These are phyloP conservation scores for Strigomonas galati DNA, from an alignment of 208 protist genomes.

Conservation along the genomic window DNA sequence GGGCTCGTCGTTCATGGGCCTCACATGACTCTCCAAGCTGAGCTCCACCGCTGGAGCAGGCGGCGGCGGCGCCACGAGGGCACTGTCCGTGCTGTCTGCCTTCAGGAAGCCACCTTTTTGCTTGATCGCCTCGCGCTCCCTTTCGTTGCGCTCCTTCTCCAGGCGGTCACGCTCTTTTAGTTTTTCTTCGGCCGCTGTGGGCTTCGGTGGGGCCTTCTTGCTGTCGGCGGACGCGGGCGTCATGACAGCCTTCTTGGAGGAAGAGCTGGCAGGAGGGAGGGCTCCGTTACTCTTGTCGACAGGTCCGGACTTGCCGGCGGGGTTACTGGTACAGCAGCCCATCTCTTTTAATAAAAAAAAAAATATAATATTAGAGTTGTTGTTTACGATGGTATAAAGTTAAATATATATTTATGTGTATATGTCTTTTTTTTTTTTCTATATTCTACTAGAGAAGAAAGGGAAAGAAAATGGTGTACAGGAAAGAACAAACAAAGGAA, in stretches of 20 bases:
- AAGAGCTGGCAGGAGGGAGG: not conserved
- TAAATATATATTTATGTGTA: slow-evolving; percentile 1
- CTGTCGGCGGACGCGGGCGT: slow-evolving; percentile 1
- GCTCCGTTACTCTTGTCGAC: slow-evolving; percentile 2
- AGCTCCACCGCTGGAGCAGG: too few relatives aligned
- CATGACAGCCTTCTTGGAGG: slow-evolving; percentile 7
- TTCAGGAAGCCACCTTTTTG: too few relatives aligned
- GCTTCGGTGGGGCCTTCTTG: slow-evolving; percentile 1
- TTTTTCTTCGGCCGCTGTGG: not conserved
- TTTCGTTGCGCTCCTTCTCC: not conserved
- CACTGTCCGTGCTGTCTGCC: too few relatives aligned
- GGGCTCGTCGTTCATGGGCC: too few relatives aligned
- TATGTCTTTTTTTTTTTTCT: slow-evolving; percentile 13
- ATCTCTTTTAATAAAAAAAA: slow-evolving; percentile 15
- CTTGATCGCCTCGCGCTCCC: not conserved
- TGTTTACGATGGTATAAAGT: not conserved
- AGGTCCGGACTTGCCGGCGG: not conserved
- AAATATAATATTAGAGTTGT: slow-evolving; percentile 3
- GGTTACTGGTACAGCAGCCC: slow-evolving; percentile 15
- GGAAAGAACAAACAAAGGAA: too few relatives aligned
- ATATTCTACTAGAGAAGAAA: too few relatives aligned
- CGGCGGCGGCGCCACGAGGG: too few relatives aligned
- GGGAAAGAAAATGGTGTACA: too few relatives aligned
- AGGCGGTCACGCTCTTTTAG: not conserved
- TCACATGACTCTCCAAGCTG: too few relatives aligned